Evolutionary conservation across 345 rosid genomes (phyloP).

Genomic region (Eucalyptus decipiens): DNA sequence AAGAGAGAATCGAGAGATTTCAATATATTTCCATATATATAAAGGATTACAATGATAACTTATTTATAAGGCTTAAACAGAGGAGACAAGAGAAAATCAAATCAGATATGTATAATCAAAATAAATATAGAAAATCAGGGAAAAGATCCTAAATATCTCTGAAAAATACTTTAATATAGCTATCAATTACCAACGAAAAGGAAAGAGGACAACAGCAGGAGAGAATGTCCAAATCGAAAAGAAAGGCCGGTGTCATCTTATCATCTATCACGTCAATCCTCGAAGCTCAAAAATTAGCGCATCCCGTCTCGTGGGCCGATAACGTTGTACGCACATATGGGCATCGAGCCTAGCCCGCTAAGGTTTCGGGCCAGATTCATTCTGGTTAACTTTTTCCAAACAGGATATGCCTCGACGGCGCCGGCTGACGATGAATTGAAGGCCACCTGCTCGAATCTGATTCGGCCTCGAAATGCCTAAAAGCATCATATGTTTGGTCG

Average conservation of each 20-base stretch:
- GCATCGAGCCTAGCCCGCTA: neutral
- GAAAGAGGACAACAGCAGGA: neutral
- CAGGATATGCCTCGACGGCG: neutral
- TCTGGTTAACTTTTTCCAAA: neutral
- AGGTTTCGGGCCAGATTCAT: neutral
- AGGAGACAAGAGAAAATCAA: too few species aligned
- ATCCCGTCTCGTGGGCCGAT: neutral
- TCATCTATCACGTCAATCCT: neutral
- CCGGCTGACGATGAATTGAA: rapidly evolving
- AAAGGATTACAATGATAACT: too few species aligned
- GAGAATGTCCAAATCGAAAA: neutral
- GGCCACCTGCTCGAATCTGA: neutral
- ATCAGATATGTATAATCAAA: too few species aligned
- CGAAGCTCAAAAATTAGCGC: neutral
- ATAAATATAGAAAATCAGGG: too few species aligned
- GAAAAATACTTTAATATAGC: rapidly evolving
- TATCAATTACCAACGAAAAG: neutral
- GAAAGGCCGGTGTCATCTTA: neutral
- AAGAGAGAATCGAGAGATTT: rapidly evolving
- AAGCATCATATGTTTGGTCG: neutral
- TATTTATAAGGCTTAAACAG: too few species aligned
- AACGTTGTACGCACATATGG: neutral
- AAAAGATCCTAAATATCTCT: too few species aligned
- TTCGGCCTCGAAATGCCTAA: neutral
- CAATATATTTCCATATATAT: too few species aligned